Base-by-base conservation (phyloP, 352 stramenopile genomes). In the Phytopythium cucurbitacearum region DNA sequence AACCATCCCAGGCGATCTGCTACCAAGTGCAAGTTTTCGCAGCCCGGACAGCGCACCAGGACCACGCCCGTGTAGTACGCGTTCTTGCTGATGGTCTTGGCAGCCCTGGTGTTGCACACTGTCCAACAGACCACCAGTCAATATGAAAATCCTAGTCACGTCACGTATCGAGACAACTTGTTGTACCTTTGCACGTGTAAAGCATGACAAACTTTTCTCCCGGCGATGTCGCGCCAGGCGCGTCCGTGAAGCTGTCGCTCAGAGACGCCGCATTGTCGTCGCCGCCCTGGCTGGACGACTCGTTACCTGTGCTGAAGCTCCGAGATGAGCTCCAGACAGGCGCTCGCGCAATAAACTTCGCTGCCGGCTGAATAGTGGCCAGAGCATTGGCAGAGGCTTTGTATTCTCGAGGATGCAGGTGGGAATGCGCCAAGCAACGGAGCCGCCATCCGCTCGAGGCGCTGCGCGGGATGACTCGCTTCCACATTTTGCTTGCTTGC, bases 1-100 rank as follows among this genome's bases (percentile, higher is more conserved):
- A 97, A 97, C 79, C 84, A 97, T 48, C 93, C 91, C 32, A 98
- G 65, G 2, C 85, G 67, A 69, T 99, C 97, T 3, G 97, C 97
- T 55, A 99, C 97, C 7, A 99, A 73, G 74, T 99, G 97, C n/a
- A 98, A 69, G 66, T 99, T 99, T 64, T 98, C 63, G 75, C 97
- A 99, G 32, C 89, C 89, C 2, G 97, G 97, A 62, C 97, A 99
- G 40, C 90, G 81, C 35, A 99, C 95, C 48, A 99, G 69, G 49
- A 99, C 97, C 45, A 99, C 96, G 21, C 97, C 97, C 50, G 98
- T 87, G 60, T 96, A 79, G 78, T 99, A 99, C 3, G 95, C 90
- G 45, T 97, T 85, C 76, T 99, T 96, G 64, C 83, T 95, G 63
- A 99, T 98, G 56, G 95, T 97, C 73, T 99, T 99, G 55, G 95